Percentiles rank a stretch among this genome's conserved stretches.
These are phyloP conservation scores for Balansia obtecta DNA, from an alignment of 2,329 filamentous ascomycete genomes.

Conservation along the genomic window DNA sequence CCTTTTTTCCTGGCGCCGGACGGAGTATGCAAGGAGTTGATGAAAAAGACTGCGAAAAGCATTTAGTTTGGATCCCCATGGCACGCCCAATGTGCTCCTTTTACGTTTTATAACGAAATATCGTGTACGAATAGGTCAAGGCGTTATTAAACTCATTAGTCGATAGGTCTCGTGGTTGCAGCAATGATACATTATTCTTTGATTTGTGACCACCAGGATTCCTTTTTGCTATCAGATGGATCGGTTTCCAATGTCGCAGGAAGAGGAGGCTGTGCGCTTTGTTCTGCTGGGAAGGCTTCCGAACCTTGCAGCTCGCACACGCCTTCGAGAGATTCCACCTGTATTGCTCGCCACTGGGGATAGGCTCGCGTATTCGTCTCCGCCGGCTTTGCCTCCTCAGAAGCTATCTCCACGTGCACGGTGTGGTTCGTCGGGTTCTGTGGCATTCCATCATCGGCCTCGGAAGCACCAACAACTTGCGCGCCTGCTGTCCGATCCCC, in stretches of 20 bases:
- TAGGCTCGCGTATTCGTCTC: not conserved
- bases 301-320: constrained; percentile 34
- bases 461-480: not conserved
- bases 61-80: not conserved
- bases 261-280: not conserved
- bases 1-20: constrained; percentile 2
- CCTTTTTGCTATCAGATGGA: not conserved
- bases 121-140: constrained; percentile 16
- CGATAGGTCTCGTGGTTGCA: constrained; percentile 5
- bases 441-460: not conserved
- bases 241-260: not conserved
- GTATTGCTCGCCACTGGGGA: not conserved
- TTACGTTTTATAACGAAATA: constrained; percentile 12
- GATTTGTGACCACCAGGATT: not conserved
- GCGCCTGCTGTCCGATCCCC: not conserved
- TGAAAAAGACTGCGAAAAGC: constrained; percentile 7
- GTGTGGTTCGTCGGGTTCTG: constrained; percentile 6
- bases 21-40: constrained; percentile 12
- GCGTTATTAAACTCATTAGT: constrained; percentile 17
- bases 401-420: constrained; percentile 42
- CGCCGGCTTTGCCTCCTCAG: constrained; percentile 10
- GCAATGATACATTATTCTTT: constrained; percentile 1
- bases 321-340: constrained; percentile 11
- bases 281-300: constrained; percentile 8
- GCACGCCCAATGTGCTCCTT: not conserved